phyloP scores from a whole-genome alignment of 2,329 filamentous ascomycete species.

The Coleophoma cylindrospora region DNA sequence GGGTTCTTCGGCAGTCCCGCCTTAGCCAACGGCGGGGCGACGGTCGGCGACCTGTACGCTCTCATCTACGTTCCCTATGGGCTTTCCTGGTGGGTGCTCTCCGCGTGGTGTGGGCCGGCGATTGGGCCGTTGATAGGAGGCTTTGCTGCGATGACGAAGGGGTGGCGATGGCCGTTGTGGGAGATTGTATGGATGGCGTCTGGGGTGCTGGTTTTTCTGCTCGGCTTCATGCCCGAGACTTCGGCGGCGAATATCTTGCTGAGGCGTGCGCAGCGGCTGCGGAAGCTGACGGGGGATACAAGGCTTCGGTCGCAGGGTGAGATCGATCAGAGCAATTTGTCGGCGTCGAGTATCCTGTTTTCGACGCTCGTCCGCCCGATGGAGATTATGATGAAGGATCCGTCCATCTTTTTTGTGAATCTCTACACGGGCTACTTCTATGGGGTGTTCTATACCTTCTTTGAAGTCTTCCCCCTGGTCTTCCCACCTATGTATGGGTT shows the following conservation, averaged over 20 bases:
- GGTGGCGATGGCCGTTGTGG: constrained; percentile 57
- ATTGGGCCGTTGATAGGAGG: constrained; percentile 54
- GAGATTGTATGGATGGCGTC: constrained; percentile 54
- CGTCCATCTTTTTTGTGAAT: constrained; percentile 53
- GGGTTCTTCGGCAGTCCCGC: constrained; percentile 60
- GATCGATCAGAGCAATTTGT: constrained; percentile 49
- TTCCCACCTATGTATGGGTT: constrained; percentile 53
- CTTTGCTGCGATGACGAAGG: constrained; percentile 47
- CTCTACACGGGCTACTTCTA: constrained; percentile 55
- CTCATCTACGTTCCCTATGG: background rate
- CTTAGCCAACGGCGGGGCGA: constrained; percentile 49
- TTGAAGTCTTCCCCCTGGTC: constrained; percentile 58
- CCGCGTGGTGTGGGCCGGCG: constrained; percentile 26
- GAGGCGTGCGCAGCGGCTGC: constrained; percentile 49
- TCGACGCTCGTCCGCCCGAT: constrained; percentile 54
- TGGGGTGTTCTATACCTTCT: constrained; percentile 51
- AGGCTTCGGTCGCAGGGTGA: constrained; percentile 55
- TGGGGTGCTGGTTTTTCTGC: constrained; percentile 24
- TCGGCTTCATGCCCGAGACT: constrained; percentile 59
- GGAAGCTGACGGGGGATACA: constrained; percentile 47
- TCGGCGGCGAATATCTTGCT: constrained; percentile 50
- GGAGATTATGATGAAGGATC: constrained; percentile 51
- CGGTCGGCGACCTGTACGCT: constrained; percentile 17
- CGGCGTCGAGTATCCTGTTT: constrained; percentile 38
- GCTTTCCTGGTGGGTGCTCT: background rate